Conservation (phyloP, 1,284 basidiomycete species). For the Ustilago shanxiensis region DNA sequence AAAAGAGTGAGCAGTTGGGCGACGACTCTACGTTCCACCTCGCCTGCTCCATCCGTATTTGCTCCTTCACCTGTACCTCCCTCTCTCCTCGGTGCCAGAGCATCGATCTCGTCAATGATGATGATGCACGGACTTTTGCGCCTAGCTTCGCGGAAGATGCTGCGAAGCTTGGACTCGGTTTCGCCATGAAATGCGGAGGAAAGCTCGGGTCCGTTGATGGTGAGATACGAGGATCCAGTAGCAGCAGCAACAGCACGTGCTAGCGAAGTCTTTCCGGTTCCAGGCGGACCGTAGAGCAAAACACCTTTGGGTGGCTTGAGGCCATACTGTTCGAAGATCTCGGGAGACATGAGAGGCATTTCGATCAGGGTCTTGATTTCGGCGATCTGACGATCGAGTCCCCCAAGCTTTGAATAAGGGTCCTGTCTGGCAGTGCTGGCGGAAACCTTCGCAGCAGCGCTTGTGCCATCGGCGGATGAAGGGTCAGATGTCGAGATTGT, state of each 20-base stretch:
- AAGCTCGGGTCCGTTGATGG: conserved; percentile 92
- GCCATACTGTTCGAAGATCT: conserved; percentile 89
- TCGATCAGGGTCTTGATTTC: conserved; percentile 94
- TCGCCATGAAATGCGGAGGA: conserved; percentile 96
- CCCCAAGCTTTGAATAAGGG: conserved; percentile 81
- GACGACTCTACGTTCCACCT: conserved; percentile 95
- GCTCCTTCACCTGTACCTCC: conserved; percentile 84
- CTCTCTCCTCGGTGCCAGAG: conserved; percentile 89
- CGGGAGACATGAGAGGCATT: conserved; percentile 88
- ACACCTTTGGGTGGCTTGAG: conserved; percentile 67
- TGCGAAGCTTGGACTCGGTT: conserved; percentile 89
- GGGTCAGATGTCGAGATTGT: conserved; percentile 60
- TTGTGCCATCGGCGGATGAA: conserved; percentile 30
- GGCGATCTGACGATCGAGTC: conserved; percentile 86
- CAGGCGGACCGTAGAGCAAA: conserved; percentile 69
- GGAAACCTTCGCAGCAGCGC: background rate
- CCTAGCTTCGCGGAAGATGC: conserved; percentile 87
- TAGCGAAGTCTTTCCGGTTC: conserved; percentile 69
- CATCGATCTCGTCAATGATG: conserved; percentile 96
- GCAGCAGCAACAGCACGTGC: conserved; percentile 65
- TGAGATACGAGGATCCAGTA: conserved; percentile 58
- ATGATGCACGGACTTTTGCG: conserved; percentile 84
- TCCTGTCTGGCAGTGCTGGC: conserved; percentile 16
- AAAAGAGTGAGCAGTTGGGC: conserved; percentile 94
- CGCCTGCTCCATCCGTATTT: conserved; percentile 71